Conservation (phyloP, 2,329 filamentous ascomycete genomes). For the Colletotrichum sp. region DNA sequence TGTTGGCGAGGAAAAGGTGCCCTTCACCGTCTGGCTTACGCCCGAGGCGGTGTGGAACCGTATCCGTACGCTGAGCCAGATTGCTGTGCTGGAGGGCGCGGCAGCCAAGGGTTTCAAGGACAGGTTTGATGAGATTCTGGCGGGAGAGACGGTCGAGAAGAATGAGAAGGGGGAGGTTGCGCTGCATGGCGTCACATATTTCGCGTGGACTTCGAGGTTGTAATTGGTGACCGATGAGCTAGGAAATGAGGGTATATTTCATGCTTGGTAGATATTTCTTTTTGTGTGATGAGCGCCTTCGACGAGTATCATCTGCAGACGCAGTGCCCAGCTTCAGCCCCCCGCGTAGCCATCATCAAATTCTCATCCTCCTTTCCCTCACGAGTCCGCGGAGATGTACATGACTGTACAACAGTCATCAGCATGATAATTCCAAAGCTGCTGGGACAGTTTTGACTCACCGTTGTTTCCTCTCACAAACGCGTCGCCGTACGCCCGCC, state of each 20-base stretch:
- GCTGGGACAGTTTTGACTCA: conserved; percentile 41
- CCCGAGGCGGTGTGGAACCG: conserved; percentile 69
- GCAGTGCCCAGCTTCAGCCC: background rate
- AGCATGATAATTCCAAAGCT: background rate
- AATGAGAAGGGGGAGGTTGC: conserved; percentile 68
- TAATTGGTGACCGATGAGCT: conserved; percentile 26
- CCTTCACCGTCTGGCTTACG: conserved; percentile 63
- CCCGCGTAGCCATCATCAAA: background rate
- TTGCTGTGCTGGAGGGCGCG: conserved; percentile 62
- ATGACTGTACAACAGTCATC: conserved; percentile 55
- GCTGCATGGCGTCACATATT: conserved; percentile 68
- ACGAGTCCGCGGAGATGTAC: conserved; percentile 72
- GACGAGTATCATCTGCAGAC: background rate
- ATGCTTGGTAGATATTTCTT: background rate
- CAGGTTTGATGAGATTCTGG: conserved; percentile 59
- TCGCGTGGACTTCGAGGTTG: conserved; percentile 64
- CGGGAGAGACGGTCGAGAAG: conserved; percentile 55
- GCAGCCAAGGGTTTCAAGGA: conserved; percentile 53
- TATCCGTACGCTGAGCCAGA: conserved; percentile 70
- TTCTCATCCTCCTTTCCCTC: background rate
- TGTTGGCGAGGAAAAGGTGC: conserved; percentile 59
- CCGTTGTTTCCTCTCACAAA: conserved; percentile 98
- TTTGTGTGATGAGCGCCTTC: background rate
- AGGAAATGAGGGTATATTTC: conserved; percentile 18
- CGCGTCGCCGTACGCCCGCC: conserved; percentile 88